Evolutionary conservation across 2,329 filamentous ascomycete species (phyloP).

Genomic region (Aspergillus glaucus): DNA sequence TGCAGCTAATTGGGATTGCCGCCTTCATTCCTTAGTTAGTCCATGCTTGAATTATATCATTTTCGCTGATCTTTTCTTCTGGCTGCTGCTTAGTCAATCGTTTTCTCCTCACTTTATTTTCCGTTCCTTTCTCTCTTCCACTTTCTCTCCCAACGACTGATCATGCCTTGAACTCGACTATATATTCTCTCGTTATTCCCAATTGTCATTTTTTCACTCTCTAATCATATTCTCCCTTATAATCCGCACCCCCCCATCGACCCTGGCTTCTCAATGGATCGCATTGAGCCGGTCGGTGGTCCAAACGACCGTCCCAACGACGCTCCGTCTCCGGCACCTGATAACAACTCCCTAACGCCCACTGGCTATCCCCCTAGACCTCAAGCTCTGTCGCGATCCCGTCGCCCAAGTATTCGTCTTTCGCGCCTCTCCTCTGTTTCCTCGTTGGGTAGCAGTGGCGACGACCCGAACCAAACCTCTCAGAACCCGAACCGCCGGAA

Average conservation of each 20-base stretch:
- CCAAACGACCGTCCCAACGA: conserved; percentile 8
- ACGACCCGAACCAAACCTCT: not conserved
- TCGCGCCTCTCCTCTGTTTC: conserved; percentile 14
- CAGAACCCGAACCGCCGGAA: not conserved
- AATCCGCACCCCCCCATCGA: not conserved
- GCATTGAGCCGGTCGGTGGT: conserved; percentile 28
- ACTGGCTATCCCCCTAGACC: conserved; percentile 10
- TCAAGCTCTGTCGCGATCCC: conserved; percentile 19
- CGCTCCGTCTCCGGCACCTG: conserved; percentile 3
- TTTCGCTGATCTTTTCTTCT: no score
- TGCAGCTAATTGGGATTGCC: no score
- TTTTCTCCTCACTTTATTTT: no score
- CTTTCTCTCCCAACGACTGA: not conserved
- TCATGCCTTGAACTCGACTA: no score
- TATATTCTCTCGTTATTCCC: not conserved
- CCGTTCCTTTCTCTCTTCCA: not conserved
- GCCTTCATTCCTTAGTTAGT: no score
- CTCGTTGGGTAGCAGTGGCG: not conserved
- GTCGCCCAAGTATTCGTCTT: conserved; percentile 29
- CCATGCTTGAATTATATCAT: no score
- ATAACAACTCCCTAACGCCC: not conserved
- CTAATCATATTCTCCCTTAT: not conserved
- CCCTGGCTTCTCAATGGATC: conserved; percentile 26
- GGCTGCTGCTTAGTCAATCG: no score
- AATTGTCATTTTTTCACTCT: not conserved